Base-by-base conservation (phyloP, 1,284 basidiomycete species). In the Vanrija humicola region DNA sequence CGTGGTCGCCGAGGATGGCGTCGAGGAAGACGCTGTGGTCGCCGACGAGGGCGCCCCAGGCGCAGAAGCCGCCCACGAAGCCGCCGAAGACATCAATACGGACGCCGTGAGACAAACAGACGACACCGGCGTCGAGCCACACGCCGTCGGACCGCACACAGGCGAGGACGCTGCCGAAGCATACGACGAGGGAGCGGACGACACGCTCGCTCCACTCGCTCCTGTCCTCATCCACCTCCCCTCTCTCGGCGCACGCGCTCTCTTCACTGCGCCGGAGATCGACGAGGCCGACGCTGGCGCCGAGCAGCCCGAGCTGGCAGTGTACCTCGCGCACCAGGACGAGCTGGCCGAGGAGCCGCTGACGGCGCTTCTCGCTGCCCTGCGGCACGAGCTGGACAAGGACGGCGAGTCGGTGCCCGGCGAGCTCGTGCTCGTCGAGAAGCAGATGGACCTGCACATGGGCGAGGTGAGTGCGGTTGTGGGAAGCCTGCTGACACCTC, bases 391-490 rank as follows among this genome's bases (percentile, higher is more conserved):
- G 51, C 52, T 69, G 29, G 58, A 19, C 10, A 55, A 50, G 39
- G 67, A 69, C 29, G 64, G 58, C 21, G 19, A 61, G 16, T 52
- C 19, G 10, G 26, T 56, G 28, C 38, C 23, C 6, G 67, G 61
- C 43, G 70, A 65, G 52, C 54, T 73, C 64, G 58, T 71, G 9
- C 51, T 74, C 10, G 53, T 57, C 15, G 72, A 75, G 56, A 65
- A 68, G 53, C 59, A 61, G 46, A 72, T 72, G 67, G 68, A 82
- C 86, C 44, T 83, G 78, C 58, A 85, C 83, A 73, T 87, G 83
- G 65, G 85, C 86, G 79, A 94, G 86, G 75, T 86, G 85, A 71
- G 79, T 63, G 8, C 28, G 28, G 3, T 4, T 4, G 25, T 23
- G 6, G 10, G 6, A 12, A 1, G 8, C 5, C 3, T 25, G 47